Base-by-base conservation (phyloP, 1,139 yeast species). In the Hyphopichia khmerensis region DNA sequence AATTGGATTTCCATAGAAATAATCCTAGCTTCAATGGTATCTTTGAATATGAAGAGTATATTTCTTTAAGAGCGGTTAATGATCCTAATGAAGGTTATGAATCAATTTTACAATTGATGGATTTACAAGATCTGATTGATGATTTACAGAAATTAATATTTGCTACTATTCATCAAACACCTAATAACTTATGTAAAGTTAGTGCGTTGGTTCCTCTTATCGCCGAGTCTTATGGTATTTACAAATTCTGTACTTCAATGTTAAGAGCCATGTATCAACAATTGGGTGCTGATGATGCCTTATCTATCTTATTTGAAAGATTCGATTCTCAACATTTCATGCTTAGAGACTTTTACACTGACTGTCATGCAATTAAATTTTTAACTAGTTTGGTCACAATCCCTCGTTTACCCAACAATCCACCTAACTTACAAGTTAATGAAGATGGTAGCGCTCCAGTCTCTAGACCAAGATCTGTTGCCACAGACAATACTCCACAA, bases 11-110 rank as follows among this genome's bases (percentile, higher is more conserved):
- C 62, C 98, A 93, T 60, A 80, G 86, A 43, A 77, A 79, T 47
- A 96, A 93, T 57, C 83, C 89, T 13, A 96, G 91, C 2, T 93
- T 91, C 67, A 91, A 87, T 58, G 98, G 98, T 17, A 90, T 91
- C 37, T 93, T 93, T 65, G 99, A 93, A 60, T 93, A 93, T 58
- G 96, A 90, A 61, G 99, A 93, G 59, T 93, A 91, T 59, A 82
- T 91, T 36, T 88, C 96, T 2, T 75, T 93, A 51, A 79, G 90
- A 47, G 84, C 91, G 3, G 95, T 89, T 33, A 85, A 88, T 56
- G 96, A 93, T 59, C 97, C 97, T 2, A 91, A 93, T 59, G 96
- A 90, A 65, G 98, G 98, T 6, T 93, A 87, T 59, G 96, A 91
- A 57, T 83, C 96, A 1, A 81, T 91, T 49, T 65, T 89, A 50